phyloP scores from a whole-genome alignment of 2,329 filamentous ascomycete genomes.

The Aureobasidium mangrovei region DNA sequence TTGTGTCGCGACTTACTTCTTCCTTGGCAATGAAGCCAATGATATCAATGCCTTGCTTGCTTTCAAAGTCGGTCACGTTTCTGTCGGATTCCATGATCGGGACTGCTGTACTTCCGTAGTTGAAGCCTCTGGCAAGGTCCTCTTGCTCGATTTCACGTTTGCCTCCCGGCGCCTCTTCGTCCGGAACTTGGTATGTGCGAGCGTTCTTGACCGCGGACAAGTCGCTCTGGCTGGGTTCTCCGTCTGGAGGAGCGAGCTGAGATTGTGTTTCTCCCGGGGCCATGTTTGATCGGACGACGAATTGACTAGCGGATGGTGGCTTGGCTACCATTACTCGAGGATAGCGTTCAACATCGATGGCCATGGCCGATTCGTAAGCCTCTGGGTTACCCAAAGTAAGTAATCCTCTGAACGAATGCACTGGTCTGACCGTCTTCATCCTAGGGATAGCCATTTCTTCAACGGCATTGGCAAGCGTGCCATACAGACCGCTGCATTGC shows the following conservation, averaged over 20 bases:
- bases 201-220: conserved; percentile 66
- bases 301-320: conserved; percentile 67
- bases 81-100: conserved; percentile 79
- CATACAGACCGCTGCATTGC: conserved; percentile 63
- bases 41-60: conserved; percentile 64
- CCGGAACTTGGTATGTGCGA: conserved; percentile 73
- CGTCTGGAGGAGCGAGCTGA: conserved; percentile 44
- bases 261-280: conserved; percentile 40
- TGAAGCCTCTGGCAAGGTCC: conserved; percentile 82
- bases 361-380: conserved; percentile 65
- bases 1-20: conserved; percentile 43
- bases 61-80: conserved; percentile 82
- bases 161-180: conserved; percentile 63
- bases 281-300: conserved; percentile 48
- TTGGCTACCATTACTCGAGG: conserved; percentile 73
- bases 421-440: conserved; percentile 65
- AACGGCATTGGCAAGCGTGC: conserved; percentile 80
- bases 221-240: conserved; percentile 29
- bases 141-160: conserved; percentile 76
- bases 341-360: conserved; percentile 83
- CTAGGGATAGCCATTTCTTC: conserved; percentile 68
- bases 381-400: conserved; percentile 70
- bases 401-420: conserved; percentile 68
- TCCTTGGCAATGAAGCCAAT: conserved; percentile 74
- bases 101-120: conserved; percentile 87